Base-by-base conservation (phyloP, 257 asterid species). In the Catharanthus roseus region DNA sequence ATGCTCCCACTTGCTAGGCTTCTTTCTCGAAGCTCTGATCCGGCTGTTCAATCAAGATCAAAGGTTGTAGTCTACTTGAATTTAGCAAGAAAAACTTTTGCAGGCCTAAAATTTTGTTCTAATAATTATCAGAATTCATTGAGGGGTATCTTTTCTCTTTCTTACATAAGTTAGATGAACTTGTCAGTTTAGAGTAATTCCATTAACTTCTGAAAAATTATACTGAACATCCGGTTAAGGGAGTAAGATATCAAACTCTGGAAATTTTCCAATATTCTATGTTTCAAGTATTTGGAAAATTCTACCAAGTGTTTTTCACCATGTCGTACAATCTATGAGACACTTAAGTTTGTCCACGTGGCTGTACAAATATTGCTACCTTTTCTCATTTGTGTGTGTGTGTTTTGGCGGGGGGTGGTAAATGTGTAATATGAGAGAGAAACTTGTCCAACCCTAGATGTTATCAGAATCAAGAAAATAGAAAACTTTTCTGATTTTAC, bases 1-100 rank as follows among this genome's bases (percentile, higher is more conserved):
- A 91, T 95, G 99, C 97, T 95, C 83, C 99, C 99, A 36, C 91
- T 95, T 65, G 99, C 99, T 68, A 88, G 99, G 86, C 96, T 95
- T 78, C 89, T 95, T 80, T 95, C 96, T 75, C 93, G 97, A 76
- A 95, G 87, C 85, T 88, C 99, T 69, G 99, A 95, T 85, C 99
- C 99, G 75, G 99, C 96, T 51, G 96, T 95, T 76, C 96, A 86
- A 75, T 95, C 96, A 26, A 86, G 97, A 83, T 91, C 99, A 18
- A 95, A 95, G 99, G 99, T 93, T 72, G 68, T 78, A 49, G n/a
- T 61, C 34, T 36, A 53, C 39, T 44, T 67, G 23, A 10, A 10
- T 36, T 16, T 70, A 28, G 11, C 24, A 16, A 44, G n/a, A 56
- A 8, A 56, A 53, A 54, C 31, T 45, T n/a, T 8, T 38, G n/a